Conservation (phyloP, 2,329 filamentous ascomycete genomes). For the Aspergillus ochraceus region DNA sequence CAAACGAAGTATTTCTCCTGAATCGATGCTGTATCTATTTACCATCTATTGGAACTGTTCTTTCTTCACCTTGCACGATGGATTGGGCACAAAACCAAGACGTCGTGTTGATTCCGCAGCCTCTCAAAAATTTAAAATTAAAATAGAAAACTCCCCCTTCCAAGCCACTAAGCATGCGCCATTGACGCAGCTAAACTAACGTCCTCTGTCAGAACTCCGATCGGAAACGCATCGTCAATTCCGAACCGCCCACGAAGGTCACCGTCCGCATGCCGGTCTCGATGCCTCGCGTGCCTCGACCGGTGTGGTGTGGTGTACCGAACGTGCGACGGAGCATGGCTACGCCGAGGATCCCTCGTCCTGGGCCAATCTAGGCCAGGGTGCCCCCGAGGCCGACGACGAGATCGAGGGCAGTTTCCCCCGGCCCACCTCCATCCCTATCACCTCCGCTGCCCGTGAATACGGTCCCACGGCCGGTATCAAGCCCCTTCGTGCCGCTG, state of each 20-base stretch:
- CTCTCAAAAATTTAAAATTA: neutral
- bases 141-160: neutral
- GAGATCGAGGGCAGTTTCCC: slow-evolving; percentile 88
- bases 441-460: slow-evolving; percentile 76
- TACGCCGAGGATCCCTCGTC: slow-evolving; percentile 76
- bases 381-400: slow-evolving; percentile 89
- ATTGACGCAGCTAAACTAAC: neutral
- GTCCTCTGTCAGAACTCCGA: slow-evolving; percentile 62
- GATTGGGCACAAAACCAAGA: neutral
- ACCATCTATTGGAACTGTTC: neutral
- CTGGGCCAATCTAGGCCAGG: slow-evolving; percentile 95
- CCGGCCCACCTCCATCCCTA: slow-evolving; percentile 74
- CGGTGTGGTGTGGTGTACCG: slow-evolving; percentile 78
- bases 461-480: slow-evolving; percentile 95
- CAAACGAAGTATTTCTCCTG: neutral
- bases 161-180: neutral
- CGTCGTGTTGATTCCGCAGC: neutral
- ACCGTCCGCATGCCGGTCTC: slow-evolving; percentile 86
- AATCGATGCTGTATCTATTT: neutral
- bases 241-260: slow-evolving; percentile 84
- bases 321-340: slow-evolving; percentile 81
- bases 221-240: slow-evolving; percentile 89
- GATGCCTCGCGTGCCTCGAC: slow-evolving; percentile 86
- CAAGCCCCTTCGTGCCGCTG: slow-evolving; percentile 82
- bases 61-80: neutral